Evolutionary conservation across 2,329 filamentous ascomycete genomes (phyloP).

Genomic region (Sporothrix phasma): DNA sequence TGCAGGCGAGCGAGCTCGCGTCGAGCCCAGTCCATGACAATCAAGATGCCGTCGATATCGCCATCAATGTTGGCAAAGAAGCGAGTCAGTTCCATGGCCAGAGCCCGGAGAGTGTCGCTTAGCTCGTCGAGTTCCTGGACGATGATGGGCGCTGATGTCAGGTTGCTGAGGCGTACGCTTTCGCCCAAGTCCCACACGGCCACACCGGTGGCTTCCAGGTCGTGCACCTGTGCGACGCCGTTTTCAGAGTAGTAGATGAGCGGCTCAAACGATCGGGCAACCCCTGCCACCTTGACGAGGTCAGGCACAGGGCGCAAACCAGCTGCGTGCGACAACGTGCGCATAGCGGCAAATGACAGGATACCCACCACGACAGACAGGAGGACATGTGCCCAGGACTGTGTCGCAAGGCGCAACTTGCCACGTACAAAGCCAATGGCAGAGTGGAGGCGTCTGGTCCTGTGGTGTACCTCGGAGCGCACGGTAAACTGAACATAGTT

Average conservation of each 20-base stretch:
- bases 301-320: slow-evolving; percentile 62
- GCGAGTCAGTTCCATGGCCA: slow-evolving; percentile 76
- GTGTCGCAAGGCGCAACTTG: slow-evolving; percentile 51
- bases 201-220: slow-evolving; percentile 81
- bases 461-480: slow-evolving; percentile 21
- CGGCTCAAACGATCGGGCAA: slow-evolving; percentile 87
- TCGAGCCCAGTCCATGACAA: slow-evolving; percentile 93
- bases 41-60: slow-evolving; percentile 84
- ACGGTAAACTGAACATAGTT: not conserved
- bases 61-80: slow-evolving; percentile 93
- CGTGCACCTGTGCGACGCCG: slow-evolving; percentile 73
- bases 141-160: slow-evolving; percentile 81
- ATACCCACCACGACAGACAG: slow-evolving; percentile 51
- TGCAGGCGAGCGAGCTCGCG: slow-evolving; percentile 68
- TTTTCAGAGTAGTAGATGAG: slow-evolving; percentile 92
- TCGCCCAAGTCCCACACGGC: slow-evolving; percentile 93
- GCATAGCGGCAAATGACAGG: slow-evolving; percentile 54
- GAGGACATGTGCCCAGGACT: slow-evolving; percentile 59
- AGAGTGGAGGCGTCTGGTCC: slow-evolving; percentile 73
- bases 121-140: slow-evolving; percentile 76
- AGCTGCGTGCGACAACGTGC: slow-evolving; percentile 59
- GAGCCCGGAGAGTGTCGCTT: slow-evolving; percentile 72
- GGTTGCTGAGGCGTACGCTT: slow-evolving; percentile 78
- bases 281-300: slow-evolving; percentile 78
- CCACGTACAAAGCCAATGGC: slow-evolving; percentile 53